A percentile compares a stretch with the other conserved stretches of the same genome.
These are phyloP conservation scores for Boletus rex-veris DNA, from an alignment of 768 basidiomycete species.

Conservation along the genomic window DNA sequence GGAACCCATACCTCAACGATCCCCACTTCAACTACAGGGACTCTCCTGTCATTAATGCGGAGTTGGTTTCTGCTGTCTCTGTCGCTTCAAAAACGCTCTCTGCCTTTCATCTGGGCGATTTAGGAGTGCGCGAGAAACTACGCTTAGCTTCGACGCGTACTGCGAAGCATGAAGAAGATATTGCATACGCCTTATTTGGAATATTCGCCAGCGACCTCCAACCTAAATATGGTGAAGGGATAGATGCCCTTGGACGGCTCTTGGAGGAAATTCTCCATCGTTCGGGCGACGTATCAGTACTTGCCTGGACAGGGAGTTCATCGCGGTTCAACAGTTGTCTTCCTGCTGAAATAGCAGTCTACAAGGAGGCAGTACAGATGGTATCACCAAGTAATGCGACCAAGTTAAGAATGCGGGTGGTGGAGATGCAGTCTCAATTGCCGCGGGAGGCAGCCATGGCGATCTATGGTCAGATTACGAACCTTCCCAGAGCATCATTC, in stretches of 20 bases:
- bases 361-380: neutral
- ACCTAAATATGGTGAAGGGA: neutral
- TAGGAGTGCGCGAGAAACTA: neutral
- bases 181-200: slow-evolving; percentile 1
- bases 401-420: neutral
- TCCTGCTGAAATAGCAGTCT: slow-evolving; percentile 1
- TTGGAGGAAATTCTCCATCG: slow-evolving; percentile 6
- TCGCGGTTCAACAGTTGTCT: slow-evolving; percentile 3
- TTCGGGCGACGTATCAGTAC: slow-evolving; percentile 2
- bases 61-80: slow-evolving; percentile 1
- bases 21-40: neutral
- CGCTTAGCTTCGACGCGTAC: neutral
- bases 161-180: neutral
- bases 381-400: neutral
- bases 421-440: neutral
- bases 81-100: neutral
- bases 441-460: neutral
- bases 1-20: slow-evolving; percentile 4
- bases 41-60: neutral
- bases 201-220: slow-evolving; percentile 4
- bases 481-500: slow-evolving; percentile 1
- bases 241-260: neutral
- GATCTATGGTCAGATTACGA: neutral
- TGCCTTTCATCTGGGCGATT: neutral
- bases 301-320: slow-evolving; percentile 1